Conservation (phyloP, 2,329 filamentous ascomycete species). For the Aspergillus bombycis region DNA sequence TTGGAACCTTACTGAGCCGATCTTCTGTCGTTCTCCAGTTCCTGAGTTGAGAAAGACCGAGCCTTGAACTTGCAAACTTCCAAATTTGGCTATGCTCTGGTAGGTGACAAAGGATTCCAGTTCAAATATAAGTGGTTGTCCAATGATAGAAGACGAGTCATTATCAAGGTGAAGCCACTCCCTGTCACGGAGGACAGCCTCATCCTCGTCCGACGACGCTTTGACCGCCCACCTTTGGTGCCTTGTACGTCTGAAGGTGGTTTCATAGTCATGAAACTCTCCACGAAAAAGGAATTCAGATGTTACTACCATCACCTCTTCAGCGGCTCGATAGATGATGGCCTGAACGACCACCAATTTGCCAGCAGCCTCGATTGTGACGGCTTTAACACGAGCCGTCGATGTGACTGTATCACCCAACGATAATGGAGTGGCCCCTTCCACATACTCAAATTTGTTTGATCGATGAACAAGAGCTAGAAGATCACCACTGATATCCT, state of each 20-base stretch:
- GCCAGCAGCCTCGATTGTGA: conserved; percentile 17
- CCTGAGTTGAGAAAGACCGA: too few species aligned
- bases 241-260: conserved; percentile 11
- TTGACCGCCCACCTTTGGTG: background rate
- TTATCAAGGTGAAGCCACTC: background rate
- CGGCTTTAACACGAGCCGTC: conserved; percentile 14
- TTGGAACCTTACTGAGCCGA: conserved; percentile 7
- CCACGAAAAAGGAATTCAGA: conserved; percentile 20
- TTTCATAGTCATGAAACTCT: background rate
- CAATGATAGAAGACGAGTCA: background rate
- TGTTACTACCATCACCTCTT: conserved; percentile 16
- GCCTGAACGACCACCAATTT: conserved; percentile 17
- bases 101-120: background rate
- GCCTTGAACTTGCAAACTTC: background rate
- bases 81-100: background rate
- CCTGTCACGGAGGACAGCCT: background rate
- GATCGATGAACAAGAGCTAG: conserved; percentile 21
- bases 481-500: conserved; percentile 16
- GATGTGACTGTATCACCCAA: conserved; percentile 20
- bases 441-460: conserved; percentile 18
- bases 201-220: background rate
- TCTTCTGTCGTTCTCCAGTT: conserved; percentile 6
- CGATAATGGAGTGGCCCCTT: conserved; percentile 8
- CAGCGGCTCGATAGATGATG: conserved; percentile 11
- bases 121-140: background rate